phyloP scores from a whole-genome alignment of 1,139 yeast species.

The Sugiyamaella grinbergsii region DNA sequence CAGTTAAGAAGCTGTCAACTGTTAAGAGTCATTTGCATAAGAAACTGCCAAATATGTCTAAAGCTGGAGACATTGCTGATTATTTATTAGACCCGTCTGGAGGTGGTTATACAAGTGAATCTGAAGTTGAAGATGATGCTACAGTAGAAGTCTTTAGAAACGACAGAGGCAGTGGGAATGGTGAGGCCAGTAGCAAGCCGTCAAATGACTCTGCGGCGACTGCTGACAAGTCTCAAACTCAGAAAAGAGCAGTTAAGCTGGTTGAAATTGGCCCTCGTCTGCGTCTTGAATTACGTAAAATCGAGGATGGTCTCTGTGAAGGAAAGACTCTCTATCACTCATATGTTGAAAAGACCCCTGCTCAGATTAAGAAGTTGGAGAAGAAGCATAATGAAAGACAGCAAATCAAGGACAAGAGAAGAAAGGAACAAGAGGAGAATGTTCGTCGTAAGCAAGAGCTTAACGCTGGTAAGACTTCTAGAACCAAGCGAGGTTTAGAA shows the following conservation, averaged over 20 bases:
- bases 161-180: slow-evolving; percentile 25
- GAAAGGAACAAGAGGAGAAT: slow-evolving; percentile 76
- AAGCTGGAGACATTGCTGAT: slow-evolving; percentile 76
- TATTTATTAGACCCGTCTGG: slow-evolving; percentile 81
- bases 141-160: slow-evolving; percentile 69
- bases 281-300: slow-evolving; percentile 72
- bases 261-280: slow-evolving; percentile 95
- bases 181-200: slow-evolving; percentile 19
- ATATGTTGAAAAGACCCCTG: slow-evolving; percentile 59
- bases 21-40: slow-evolving; percentile 53
- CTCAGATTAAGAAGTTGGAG: slow-evolving; percentile 64
- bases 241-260: slow-evolving; percentile 86
- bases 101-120: slow-evolving; percentile 80
- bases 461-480: slow-evolving; percentile 66
- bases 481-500: slow-evolving; percentile 60
- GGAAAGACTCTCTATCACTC: slow-evolving; percentile 91
- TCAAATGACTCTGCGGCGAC: slow-evolving; percentile 15
- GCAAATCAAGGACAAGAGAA: slow-evolving; percentile 68
- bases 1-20: slow-evolving; percentile 72
- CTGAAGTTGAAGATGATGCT: slow-evolving; percentile 88
- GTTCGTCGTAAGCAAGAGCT: slow-evolving; percentile 74
- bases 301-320: slow-evolving; percentile 85
- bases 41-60: slow-evolving; percentile 70
- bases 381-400: slow-evolving; percentile 64
- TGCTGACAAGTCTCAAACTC: slow-evolving; percentile 41